A percentile compares a stretch with the other conserved stretches of the same genome.
Evolutionary conservation across 2,329 filamentous ascomycete genomes (phyloP).

Genomic region (Taxawa tesnikishii): DNA sequence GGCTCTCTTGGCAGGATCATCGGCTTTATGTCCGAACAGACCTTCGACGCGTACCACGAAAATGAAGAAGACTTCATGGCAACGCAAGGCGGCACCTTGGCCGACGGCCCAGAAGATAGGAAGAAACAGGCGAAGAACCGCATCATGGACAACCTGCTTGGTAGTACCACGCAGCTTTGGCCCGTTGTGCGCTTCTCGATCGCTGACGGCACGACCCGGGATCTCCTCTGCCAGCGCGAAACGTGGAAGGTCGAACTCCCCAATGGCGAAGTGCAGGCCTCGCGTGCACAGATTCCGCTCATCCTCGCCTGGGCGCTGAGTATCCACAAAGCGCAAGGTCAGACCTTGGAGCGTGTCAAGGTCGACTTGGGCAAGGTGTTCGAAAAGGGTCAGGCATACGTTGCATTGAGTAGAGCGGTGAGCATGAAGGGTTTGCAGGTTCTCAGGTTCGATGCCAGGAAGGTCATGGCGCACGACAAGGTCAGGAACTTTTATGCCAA

Average conservation of each 20-base stretch:
- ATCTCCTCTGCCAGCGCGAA: conserved; percentile 73
- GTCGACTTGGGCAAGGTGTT: conserved; percentile 88
- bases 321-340: conserved; percentile 95
- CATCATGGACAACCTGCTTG: conserved; percentile 38
- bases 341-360: conserved; percentile 86
- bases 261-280: conserved; percentile 84
- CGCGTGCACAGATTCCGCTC: conserved; percentile 61
- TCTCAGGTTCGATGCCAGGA: conserved; percentile 72
- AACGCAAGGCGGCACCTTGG: conserved; percentile 31
- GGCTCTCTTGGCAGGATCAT: conserved; percentile 81
- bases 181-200: conserved; percentile 77
- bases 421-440: conserved; percentile 81
- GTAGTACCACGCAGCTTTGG: conserved; percentile 46
- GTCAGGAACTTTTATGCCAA: conserved; percentile 79
- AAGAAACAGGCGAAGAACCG: conserved; percentile 26
- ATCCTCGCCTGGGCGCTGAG: conserved; percentile 95
- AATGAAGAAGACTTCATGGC: conserved; percentile 44
- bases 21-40: conserved; percentile 61
- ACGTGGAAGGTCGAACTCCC: conserved; percentile 97
- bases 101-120: conserved; percentile 28
- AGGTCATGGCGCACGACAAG: conserved; percentile 86
- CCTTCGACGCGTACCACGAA: conserved; percentile 45
- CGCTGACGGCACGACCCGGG: conserved; percentile 62
- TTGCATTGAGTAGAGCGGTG: conserved; percentile 86
- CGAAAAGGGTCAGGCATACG: conserved; percentile 95